Evolutionary conservation across 345 rosid genomes (phyloP).

Genomic region (Erysimum cheiranthoides): DNA sequence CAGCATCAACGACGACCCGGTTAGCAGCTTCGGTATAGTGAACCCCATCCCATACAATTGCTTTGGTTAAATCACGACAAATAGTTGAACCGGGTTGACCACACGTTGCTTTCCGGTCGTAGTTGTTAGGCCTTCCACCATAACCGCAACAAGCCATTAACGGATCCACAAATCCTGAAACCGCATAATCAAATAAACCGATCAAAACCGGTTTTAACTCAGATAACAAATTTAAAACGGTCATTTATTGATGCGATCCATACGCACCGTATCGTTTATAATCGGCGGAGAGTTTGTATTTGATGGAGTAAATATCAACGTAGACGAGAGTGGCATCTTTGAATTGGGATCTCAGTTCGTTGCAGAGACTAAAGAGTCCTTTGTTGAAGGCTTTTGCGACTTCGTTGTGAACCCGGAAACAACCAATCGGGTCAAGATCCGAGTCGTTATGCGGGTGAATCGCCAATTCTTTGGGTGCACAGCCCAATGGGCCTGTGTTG

Average conservation of each 20-base stretch:
- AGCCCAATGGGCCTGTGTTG: conserved; percentile 74
- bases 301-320: conserved; percentile 61
- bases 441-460: conserved; percentile 40
- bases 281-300: conserved; percentile 58
- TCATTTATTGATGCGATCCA: background rate
- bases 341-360: conserved; percentile 54
- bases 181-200: background rate
- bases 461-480: conserved; percentile 62
- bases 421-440: conserved; percentile 61
- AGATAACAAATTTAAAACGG: background rate
- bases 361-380: conserved; percentile 50
- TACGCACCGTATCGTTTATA: conserved; percentile 51
- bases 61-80: conserved; percentile 49
- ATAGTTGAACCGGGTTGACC: conserved; percentile 53
- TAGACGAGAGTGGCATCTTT: conserved; percentile 57
- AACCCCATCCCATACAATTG: conserved; percentile 75
- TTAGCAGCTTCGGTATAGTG: conserved; percentile 78
- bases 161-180: conserved; percentile 62
- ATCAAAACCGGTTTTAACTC: conserved; percentile 8
- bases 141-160: conserved; percentile 62
- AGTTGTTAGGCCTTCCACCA: conserved; percentile 65
- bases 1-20: conserved; percentile 50
- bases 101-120: conserved; percentile 48
- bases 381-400: conserved; percentile 60
- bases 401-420: conserved; percentile 58